phyloP scores from a whole-genome alignment of 2,329 filamentous ascomycete genomes.

The Talaromyces pinophilus region DNA sequence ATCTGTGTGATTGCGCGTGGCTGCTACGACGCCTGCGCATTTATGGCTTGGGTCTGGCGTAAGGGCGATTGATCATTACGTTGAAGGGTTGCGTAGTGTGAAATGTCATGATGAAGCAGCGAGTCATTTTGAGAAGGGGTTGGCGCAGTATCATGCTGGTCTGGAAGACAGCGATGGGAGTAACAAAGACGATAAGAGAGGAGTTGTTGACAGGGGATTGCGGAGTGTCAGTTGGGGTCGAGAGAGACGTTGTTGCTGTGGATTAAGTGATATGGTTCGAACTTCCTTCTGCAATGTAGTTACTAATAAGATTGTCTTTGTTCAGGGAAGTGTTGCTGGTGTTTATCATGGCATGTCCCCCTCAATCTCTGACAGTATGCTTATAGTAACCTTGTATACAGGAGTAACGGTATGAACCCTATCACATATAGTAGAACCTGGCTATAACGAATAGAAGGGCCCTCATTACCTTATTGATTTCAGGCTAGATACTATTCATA shows the following conservation, averaged over 20 bases:
- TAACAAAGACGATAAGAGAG: background rate
- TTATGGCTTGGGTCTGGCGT: slow-evolving; percentile 16
- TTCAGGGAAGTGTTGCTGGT: slow-evolving; percentile 10
- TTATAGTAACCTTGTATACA: background rate
- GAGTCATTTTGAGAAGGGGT: slow-evolving; percentile 2
- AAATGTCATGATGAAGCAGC: slow-evolving; percentile 1
- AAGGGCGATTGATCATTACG: slow-evolving; percentile 16
- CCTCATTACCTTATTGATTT: no score
- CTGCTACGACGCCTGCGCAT: slow-evolving; percentile 12
- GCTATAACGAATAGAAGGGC: no score
- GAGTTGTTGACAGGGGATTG: slow-evolving; percentile 15
- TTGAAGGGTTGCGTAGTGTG: slow-evolving; percentile 15
- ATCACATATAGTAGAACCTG: no score
- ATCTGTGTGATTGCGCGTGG: slow-evolving; percentile 14
- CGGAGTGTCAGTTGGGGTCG: slow-evolving; percentile 14
- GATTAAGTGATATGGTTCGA: background rate
- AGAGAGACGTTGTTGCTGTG: slow-evolving; percentile 2
- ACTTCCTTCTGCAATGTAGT: no score
- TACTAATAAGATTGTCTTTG: background rate
- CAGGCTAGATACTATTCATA: no score
- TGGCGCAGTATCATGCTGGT: slow-evolving; percentile 10
- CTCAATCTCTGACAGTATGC: background rate
- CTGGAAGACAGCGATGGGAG: background rate
- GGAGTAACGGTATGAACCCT: background rate
- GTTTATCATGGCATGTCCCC: slow-evolving; percentile 5